Evolutionary conservation across 2,329 filamentous ascomycete genomes (phyloP), one percentile per base, ranked within the genome.

Genomic region (Lecanicillium sp.): DNA sequence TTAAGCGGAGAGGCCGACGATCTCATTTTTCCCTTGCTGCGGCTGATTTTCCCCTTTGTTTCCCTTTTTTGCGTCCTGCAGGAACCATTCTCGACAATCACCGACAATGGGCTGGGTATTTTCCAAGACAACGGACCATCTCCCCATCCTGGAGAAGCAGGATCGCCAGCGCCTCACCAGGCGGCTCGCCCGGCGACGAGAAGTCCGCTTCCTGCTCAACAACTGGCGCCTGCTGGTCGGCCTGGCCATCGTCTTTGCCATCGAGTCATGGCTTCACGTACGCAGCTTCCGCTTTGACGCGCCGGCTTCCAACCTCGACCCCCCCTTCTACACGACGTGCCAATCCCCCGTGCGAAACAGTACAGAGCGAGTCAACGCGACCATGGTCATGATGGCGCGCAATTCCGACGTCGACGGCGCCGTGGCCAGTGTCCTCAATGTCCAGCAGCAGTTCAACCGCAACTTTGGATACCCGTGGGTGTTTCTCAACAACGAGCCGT

Each of bases 391-490:
- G 64, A 53, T 70, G 40, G 64, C 63, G 37, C 64, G 65, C 28
- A 70, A 70, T 47, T 49, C 51, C 16, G 66, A 70, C 48, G 57
- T 64, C 9, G 46, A 55, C 18, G 54, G 56, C 43, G 64, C 63
- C 2, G 57, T 60, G 38, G 53, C 55, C 37, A 62, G 63, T 3
- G 50, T 69, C n/a, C 45, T 49, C 13, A 63, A 56, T 20, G 55
- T 69, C 35, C 64, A 69, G 49, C 46, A 48, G 16, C 60, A 64
- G 40, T 70, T 67, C 53, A 70, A 70, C 54, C 54, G 56, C 38
- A 66, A 63, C 59, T 69, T 63, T 51, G 56, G 65, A 41, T 70
- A 70, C 45, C 65, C 65, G 4, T 58, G 64, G 42, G 48, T 70
- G 22, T 69, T 70, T 44, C 54, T 70, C 39, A 70, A 70, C 49